Conservation (phyloP, 257 asterid genomes). For the Nicotiana tabacum region DNA sequence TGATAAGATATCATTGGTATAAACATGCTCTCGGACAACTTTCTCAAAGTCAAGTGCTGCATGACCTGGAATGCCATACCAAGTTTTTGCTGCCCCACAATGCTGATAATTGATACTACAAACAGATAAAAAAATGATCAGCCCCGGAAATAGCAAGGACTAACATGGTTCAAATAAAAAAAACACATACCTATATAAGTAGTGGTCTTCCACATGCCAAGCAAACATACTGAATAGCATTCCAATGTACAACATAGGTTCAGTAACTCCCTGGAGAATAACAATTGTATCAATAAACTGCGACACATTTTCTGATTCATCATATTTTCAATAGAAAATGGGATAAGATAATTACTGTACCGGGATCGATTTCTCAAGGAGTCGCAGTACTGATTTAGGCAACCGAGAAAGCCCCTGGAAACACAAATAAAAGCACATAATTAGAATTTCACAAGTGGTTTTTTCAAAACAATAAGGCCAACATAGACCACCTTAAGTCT, state of each 20-base stretch:
- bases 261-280: conserved; percentile 89
- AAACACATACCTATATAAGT: conserved; percentile 66
- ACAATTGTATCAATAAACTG: conserved; percentile 2
- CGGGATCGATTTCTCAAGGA: conserved; percentile 83
- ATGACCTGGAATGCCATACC: conserved; percentile 98
- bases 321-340: conserved; percentile 1
- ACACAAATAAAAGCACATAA: conserved; percentile 3
- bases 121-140: conserved; percentile 14
- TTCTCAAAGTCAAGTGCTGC: conserved; percentile 84
- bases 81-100: conserved; percentile 97
- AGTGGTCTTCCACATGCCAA: conserved; percentile 99
- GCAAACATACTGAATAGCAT: conserved; percentile 99
- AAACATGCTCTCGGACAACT: conserved; percentile 75
- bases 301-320: neutral
- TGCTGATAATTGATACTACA: conserved; percentile 92
- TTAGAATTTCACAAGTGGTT: neutral
- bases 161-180: neutral
- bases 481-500: neutral
- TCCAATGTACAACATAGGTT: conserved; percentile 97
- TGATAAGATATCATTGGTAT: conserved; percentile 63
- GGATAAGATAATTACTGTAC: conserved; percentile 29
- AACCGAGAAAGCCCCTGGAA: conserved; percentile 86
- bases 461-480: neutral
- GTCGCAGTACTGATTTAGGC: conserved; percentile 82
- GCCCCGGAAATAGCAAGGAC: conserved; percentile 3